Conservation (phyloP, 1,284 basidiomycete species). For the Apiotrichum siamense region DNA sequence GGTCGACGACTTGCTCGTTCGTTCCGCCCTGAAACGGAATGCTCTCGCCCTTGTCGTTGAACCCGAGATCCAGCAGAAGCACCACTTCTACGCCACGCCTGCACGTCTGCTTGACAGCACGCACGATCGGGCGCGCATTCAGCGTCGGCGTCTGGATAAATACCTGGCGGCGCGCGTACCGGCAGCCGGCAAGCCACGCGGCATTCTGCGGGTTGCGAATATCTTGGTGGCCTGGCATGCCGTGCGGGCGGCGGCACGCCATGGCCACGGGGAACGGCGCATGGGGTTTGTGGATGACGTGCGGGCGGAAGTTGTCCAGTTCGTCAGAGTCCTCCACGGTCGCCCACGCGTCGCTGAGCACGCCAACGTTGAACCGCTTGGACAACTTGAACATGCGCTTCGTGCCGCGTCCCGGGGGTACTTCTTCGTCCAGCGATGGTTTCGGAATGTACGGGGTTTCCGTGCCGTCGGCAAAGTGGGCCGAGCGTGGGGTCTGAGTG, state of each 20-base stretch:
- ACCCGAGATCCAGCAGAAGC: conserved; percentile 61
- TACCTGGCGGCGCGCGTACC: conserved; percentile 61
- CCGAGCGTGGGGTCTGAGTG: background rate
- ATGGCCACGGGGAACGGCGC: conserved; percentile 66
- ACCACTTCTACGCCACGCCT: conserved; percentile 62
- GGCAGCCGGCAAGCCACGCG: conserved; percentile 67
- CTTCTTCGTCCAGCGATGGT: conserved; percentile 18
- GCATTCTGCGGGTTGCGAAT: conserved; percentile 64
- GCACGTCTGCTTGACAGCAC: conserved; percentile 61
- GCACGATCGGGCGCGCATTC: conserved; percentile 64
- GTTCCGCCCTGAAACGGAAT: conserved; percentile 74
- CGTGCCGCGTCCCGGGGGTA: conserved; percentile 34
- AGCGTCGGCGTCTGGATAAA: conserved; percentile 74
- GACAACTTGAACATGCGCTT: conserved; percentile 44
- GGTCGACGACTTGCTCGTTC: conserved; percentile 66
- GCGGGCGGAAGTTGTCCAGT: conserved; percentile 52
- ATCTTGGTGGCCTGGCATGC: conserved; percentile 52
- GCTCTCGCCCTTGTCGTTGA: conserved; percentile 59
- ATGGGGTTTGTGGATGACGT: conserved; percentile 57
- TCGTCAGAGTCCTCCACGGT: conserved; percentile 51
- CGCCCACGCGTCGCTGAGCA: conserved; percentile 48
- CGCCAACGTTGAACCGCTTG: conserved; percentile 49
- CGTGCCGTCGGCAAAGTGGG: conserved; percentile 6
- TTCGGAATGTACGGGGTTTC: conserved; percentile 10
- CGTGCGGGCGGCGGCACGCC: conserved; percentile 63